These are phyloP conservation scores for Aspergillus diversus DNA, from an alignment of 495 filamentous ascomycete species.

Conservation along the genomic window DNA sequence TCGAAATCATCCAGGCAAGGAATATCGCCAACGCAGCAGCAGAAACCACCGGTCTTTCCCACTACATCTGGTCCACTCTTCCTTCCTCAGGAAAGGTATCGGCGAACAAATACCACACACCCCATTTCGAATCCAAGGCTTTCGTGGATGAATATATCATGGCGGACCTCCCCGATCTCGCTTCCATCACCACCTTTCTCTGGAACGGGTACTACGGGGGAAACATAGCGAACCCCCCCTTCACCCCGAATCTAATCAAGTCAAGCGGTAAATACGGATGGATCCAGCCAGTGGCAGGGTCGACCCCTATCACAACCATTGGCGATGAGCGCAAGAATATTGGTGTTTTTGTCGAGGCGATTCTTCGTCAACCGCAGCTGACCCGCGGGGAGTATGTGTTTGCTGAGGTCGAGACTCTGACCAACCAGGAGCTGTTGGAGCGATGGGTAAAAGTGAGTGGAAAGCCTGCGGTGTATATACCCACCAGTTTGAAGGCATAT, in stretches of 20 bases:
- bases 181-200: conserved; percentile 36
- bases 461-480: not conserved
- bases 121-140: conserved; percentile 37
- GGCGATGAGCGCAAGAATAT: conserved; percentile 45
- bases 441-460: not conserved
- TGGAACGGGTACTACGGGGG: conserved; percentile 23
- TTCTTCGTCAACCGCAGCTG: conserved; percentile 41
- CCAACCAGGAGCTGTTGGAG: not conserved
- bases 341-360: conserved; percentile 40
- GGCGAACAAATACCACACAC: conserved; percentile 24
- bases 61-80: conserved; percentile 37
- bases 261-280: conserved; percentile 1
- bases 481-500: not conserved
- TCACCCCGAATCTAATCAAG: conserved; percentile 6
- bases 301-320: conserved; percentile 37
- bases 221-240: conserved; percentile 21
- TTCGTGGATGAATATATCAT: conserved; percentile 30
- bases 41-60: conserved; percentile 23
- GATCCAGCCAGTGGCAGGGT: conserved; percentile 26
- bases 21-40: conserved; percentile 36
- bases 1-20: conserved; percentile 26
- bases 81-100: conserved; percentile 21
- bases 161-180: conserved; percentile 23
- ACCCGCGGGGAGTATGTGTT: not conserved
- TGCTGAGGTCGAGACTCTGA: conserved; percentile 1